A percentile compares a stretch with the other conserved stretches of the same genome.
phyloP scores from a whole-genome alignment of 1,139 yeast genomes.

The Kodamaea sp. region DNA sequence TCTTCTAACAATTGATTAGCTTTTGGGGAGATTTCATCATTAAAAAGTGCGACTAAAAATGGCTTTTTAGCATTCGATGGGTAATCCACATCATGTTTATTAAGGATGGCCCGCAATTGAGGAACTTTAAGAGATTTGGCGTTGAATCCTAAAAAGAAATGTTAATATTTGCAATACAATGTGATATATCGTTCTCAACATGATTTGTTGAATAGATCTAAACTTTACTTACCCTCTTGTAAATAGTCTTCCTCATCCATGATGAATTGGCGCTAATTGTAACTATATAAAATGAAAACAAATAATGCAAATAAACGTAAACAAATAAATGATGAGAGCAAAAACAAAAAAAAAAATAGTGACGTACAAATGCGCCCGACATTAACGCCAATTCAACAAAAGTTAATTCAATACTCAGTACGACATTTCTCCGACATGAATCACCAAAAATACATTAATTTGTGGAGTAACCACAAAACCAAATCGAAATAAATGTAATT shows the following conservation, averaged over 20 bases:
- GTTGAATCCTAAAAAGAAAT: constrained; percentile 48
- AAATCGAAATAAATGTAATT: too few relatives aligned
- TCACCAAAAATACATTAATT: too few relatives aligned
- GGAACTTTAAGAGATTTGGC: constrained; percentile 59
- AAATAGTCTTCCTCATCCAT: constrained; percentile 25
- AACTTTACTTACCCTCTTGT: constrained; percentile 20
- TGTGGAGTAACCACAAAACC: too few relatives aligned
- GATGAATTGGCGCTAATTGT: neutral
- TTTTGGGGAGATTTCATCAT: constrained; percentile 41
- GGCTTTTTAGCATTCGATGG: constrained; percentile 63
- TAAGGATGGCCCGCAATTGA: constrained; percentile 59
- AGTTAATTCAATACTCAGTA: too few relatives aligned
- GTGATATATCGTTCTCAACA: too few relatives aligned
- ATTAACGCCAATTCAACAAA: too few relatives aligned
- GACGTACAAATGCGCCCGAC: too few relatives aligned
- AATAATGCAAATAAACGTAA: neutral
- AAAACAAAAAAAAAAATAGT: neutral
- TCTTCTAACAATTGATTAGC: constrained; percentile 30
- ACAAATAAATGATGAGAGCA: neutral
- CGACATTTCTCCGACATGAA: too few relatives aligned
- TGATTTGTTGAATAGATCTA: neutral
- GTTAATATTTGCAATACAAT: too few relatives aligned
- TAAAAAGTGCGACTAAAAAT: constrained; percentile 52
- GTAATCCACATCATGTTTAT: constrained; percentile 52
- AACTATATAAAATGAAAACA: neutral